A percentile compares a stretch with the other conserved stretches of the same genome.
Evolutionary conservation across 2,329 filamentous ascomycete genomes (phyloP).

Genomic region (Rutstroemia sp.): DNA sequence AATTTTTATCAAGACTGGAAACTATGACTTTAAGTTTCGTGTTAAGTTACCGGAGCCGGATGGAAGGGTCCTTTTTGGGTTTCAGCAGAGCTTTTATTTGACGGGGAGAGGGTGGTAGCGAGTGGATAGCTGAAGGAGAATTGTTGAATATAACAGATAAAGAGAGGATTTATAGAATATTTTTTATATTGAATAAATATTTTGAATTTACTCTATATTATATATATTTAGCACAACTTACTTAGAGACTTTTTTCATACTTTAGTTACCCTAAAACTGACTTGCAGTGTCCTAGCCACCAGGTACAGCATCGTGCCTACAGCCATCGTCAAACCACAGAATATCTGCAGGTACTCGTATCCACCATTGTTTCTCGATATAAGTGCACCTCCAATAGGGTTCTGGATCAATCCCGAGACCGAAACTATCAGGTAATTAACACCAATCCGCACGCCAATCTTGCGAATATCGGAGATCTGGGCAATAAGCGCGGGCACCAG

Average conservation of each 20-base stretch:
- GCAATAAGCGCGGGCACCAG: not conserved
- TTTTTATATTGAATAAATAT: too few relatives aligned
- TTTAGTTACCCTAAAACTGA: not conserved
- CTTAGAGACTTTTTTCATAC: not conserved
- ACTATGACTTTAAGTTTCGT: too few relatives aligned
- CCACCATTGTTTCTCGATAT: not conserved
- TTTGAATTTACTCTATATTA: too few relatives aligned
- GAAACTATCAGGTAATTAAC: not conserved
- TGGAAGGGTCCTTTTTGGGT: too few relatives aligned
- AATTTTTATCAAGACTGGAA: too few relatives aligned
- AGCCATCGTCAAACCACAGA: not conserved
- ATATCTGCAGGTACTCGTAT: not conserved
- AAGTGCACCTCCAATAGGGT: not conserved
- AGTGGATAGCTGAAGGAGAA: too few relatives aligned
- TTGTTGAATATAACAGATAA: too few relatives aligned
- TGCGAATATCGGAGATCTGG: not conserved
- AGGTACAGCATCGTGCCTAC: not conserved
- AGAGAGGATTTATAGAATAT: too few relatives aligned
- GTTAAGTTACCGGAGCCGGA: too few relatives aligned
- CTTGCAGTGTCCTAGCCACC: not conserved
- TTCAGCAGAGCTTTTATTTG: too few relatives aligned
- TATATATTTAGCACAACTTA: too few relatives aligned
- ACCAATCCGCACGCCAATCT: not conserved
- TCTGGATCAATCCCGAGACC: not conserved
- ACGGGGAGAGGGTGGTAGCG: too few relatives aligned